Percentiles rank a stretch among this genome's conserved stretches.
Conservation (phyloP, 208 protist species). For the Lotmaria passim region DNA sequence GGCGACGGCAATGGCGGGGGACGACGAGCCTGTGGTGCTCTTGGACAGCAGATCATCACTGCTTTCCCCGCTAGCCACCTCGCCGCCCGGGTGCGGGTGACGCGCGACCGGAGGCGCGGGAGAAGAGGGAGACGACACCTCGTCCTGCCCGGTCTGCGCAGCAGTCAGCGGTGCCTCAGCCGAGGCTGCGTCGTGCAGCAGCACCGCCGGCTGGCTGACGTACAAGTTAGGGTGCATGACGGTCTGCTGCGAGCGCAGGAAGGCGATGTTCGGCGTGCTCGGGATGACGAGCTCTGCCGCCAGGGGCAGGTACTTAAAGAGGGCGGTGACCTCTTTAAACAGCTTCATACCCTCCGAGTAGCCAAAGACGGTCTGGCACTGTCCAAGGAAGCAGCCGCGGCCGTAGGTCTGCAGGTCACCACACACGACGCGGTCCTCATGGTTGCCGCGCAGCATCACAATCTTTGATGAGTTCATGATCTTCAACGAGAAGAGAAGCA, state of each 20-base stretch:
- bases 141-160: neutral
- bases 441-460: conserved; percentile 86
- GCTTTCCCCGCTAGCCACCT: conserved; percentile 26
- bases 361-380: conserved; percentile 72
- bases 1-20: neutral
- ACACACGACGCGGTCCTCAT: conserved; percentile 83
- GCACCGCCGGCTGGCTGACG: conserved; percentile 38
- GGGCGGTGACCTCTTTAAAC: conserved; percentile 59
- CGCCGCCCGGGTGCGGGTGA: conserved; percentile 5
- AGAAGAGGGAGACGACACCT: neutral
- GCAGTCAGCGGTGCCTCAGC: neutral
- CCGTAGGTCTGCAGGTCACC: conserved; percentile 76
- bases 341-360: conserved; percentile 54
- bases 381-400: conserved; percentile 61
- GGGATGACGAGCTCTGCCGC: conserved; percentile 67
- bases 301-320: conserved; percentile 81
- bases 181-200: conserved; percentile 19
- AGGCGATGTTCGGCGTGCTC: conserved; percentile 44
- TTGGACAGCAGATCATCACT: neutral
- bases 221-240: conserved; percentile 46
- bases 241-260: conserved; percentile 36
- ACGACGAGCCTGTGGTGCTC: neutral
- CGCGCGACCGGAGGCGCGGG: neutral
- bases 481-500: conserved; percentile 87
- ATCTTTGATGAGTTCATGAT: conserved; percentile 65